Percentiles rank a stretch among this genome's conserved stretches.
phyloP scores from a whole-genome alignment of 106 monocot genomes.

The Xerophyta viscosa region DNA sequence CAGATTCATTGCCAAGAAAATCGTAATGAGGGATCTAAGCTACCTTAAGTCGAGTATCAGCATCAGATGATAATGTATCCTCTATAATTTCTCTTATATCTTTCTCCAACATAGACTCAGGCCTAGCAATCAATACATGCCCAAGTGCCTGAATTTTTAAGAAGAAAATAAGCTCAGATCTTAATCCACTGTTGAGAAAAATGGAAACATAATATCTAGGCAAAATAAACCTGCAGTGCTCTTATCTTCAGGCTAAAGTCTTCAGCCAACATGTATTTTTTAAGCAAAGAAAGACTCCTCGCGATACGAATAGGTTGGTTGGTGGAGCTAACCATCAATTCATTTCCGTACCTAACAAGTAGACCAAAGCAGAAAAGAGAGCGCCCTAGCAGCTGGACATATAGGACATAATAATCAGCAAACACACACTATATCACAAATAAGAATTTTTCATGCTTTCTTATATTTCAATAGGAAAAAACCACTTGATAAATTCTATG shows the following conservation, averaged over 20 bases:
- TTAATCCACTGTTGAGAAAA: too few species aligned
- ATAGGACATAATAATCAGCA: not conserved
- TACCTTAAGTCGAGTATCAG: slow-evolving; percentile 79
- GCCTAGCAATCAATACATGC: slow-evolving; percentile 74
- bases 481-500: too few species aligned
- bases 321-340: slow-evolving; percentile 29
- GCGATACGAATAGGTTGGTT: slow-evolving; percentile 32
- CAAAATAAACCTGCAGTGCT: slow-evolving; percentile 66
- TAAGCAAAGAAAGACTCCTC: slow-evolving; percentile 55
- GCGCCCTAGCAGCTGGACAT: slow-evolving; percentile 71
- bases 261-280: slow-evolving; percentile 52
- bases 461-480: too few species aligned
- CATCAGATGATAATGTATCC: slow-evolving; percentile 55
- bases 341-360: slow-evolving; percentile 79
- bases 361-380: slow-evolving; percentile 92
- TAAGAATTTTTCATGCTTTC: too few species aligned
- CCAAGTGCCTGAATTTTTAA: slow-evolving; percentile 58
- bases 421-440: too few species aligned
- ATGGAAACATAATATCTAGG: not conserved
- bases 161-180: slow-evolving; percentile 2
- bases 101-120: slow-evolving; percentile 84
- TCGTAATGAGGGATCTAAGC: not conserved
- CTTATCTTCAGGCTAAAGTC: slow-evolving; percentile 90
- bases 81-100: slow-evolving; percentile 71
- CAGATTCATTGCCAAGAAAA: not conserved